Conservation (phyloP, 805 yeast genomes). For the Wickerhamiella vanderwaltii region DNA sequence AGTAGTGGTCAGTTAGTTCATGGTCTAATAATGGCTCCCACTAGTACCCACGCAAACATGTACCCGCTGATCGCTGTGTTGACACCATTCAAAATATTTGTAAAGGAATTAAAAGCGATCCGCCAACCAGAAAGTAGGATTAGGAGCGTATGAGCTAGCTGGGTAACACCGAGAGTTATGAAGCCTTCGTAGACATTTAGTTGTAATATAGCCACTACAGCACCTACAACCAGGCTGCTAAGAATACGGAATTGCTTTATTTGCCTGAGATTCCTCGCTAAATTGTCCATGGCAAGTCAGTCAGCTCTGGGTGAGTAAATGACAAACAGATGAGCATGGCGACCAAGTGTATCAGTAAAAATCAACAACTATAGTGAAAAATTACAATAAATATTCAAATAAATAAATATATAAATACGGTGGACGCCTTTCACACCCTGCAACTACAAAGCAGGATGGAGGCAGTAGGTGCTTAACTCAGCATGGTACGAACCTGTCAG, state of each 20-base stretch:
- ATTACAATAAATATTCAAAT: too few species aligned
- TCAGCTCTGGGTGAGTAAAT: too few species aligned
- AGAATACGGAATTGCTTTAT: constrained; percentile 31
- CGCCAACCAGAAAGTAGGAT: constrained; percentile 1
- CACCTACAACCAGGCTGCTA: constrained; percentile 40
- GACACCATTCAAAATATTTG: background rate
- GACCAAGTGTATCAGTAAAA: too few species aligned
- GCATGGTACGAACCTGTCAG: constrained; percentile 52
- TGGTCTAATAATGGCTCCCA: constrained; percentile 16
- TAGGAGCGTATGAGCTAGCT: constrained; percentile 21
- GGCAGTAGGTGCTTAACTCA: too few species aligned
- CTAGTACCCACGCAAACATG: constrained; percentile 20
- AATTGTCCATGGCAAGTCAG: constrained; percentile 2
- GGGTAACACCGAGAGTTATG: constrained; percentile 30
- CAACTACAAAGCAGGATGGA: too few species aligned
- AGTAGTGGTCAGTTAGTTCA: too few species aligned
- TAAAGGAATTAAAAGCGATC: background rate
- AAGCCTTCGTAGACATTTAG: constrained; percentile 41
- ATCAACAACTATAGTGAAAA: too few species aligned
- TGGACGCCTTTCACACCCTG: too few species aligned
- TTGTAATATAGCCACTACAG: constrained; percentile 43
- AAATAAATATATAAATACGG: too few species aligned
- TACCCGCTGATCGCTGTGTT: background rate
- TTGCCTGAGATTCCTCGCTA: constrained; percentile 10
- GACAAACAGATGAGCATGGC: too few species aligned